Evolutionary conservation across 2,329 filamentous ascomycete species (phyloP).

Genomic region (Ambrosiella cleistominuta): DNA sequence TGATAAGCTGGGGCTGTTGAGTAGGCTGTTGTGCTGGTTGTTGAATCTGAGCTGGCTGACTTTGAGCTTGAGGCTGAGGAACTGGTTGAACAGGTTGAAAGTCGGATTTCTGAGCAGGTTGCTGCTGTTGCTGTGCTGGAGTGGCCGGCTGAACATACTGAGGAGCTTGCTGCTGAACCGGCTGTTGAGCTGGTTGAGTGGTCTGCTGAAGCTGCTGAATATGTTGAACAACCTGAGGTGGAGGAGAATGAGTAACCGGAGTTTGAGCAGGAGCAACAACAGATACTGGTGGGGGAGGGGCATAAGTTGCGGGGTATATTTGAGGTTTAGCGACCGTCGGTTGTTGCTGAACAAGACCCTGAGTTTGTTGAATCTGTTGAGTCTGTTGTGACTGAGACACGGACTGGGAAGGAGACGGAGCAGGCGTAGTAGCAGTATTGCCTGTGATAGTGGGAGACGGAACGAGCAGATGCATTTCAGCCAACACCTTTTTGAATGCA

Average conservation of each 20-base stretch:
- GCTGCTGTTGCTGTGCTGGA: too few species aligned
- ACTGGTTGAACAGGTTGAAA: too few species aligned
- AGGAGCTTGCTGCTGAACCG: neutral
- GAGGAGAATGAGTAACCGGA: too few species aligned
- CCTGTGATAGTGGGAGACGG: neutral
- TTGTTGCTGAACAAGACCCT: neutral
- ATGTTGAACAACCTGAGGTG: too few species aligned
- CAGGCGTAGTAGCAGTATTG: neutral
- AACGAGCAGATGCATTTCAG: slow-evolving; percentile 20
- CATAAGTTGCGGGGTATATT: too few species aligned
- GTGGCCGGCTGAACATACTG: neutral
- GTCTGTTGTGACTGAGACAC: neutral
- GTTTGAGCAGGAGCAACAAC: too few species aligned
- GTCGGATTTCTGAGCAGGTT: too few species aligned
- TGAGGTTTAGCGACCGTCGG: too few species aligned
- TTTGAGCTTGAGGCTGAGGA: neutral
- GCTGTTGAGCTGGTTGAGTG: neutral
- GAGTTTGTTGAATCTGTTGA: slow-evolving; percentile 1
- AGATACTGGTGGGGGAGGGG: too few species aligned
- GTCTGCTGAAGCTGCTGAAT: too few species aligned
- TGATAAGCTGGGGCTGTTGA: neutral
- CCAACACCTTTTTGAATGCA: slow-evolving; percentile 23
- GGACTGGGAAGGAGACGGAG: neutral
- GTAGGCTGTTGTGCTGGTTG: neutral
- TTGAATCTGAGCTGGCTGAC: neutral